Conservation (phyloP, 176 grass and related monocot genomes). For the Rhynchospora breviuscula region DNA sequence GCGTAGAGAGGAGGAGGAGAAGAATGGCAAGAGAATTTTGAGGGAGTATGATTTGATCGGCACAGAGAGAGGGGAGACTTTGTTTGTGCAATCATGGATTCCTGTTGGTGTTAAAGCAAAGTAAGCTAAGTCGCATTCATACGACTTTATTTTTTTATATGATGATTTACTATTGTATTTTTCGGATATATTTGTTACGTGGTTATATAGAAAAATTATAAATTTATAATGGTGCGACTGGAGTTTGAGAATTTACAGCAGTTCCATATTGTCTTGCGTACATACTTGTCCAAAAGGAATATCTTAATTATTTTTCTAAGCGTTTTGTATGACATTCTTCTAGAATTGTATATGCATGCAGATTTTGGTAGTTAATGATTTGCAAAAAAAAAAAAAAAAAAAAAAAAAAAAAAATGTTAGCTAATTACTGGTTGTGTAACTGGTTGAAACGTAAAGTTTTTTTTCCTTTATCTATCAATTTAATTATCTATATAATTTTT, state of each 20-base stretch:
- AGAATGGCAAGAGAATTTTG: conserved; percentile 11
- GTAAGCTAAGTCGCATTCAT: neutral
- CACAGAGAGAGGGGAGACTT: conserved; percentile 52
- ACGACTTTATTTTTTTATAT: neutral
- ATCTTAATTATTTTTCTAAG: neutral
- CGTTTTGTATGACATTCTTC: neutral
- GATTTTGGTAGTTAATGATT: neutral
- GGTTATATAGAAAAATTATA: neutral
- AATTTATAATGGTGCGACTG: neutral
- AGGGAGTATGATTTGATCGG: conserved; percentile 56
- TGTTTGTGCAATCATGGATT: conserved; percentile 83
- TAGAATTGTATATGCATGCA: neutral
- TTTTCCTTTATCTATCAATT: too few relatives aligned
- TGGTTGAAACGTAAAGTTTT: too few relatives aligned
- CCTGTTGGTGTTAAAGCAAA: conserved; percentile 19
- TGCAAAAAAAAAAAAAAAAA: too few relatives aligned
- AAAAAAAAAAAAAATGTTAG: too few relatives aligned
- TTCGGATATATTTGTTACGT: neutral
- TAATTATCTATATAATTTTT: neutral
- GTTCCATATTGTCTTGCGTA: neutral
- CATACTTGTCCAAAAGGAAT: neutral
- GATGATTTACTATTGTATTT: neutral
- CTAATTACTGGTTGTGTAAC: too few relatives aligned
- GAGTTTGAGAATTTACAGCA: neutral
- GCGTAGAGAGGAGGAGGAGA: conserved; percentile 20